Evolutionary conservation across 352 stramenopile genomes (phyloP), one percentile per base, ranked within the genome.

Genomic region (Detonula confervacea): DNA sequence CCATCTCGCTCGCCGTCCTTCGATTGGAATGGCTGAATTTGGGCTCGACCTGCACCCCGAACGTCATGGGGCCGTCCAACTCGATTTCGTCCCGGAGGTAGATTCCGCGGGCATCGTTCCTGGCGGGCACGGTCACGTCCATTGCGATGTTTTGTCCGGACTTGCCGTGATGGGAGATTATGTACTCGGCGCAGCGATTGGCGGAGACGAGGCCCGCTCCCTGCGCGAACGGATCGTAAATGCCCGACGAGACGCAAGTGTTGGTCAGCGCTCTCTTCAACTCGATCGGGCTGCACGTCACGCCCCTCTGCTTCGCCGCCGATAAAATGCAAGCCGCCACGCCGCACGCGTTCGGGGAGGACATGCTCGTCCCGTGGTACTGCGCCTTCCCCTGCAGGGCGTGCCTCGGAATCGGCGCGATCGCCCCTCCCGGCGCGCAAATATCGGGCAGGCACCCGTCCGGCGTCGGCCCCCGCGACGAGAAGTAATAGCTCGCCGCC

Each of bases 331-430:
- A 90, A 46, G 96, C 96, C 12, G 98, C 90, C 83, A 96, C 97
- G 42, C 97, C 97, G 20, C 93, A 93, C 30, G 92, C 96, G 87
- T 99, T 98, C 0, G 97, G 97, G 29, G 93, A 97, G 20, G 92
- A 94, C 97, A 99, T 99, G 67, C 93, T 98, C 29, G 97, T 99
- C 37, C 97, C 97, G 81, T 98, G 98, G 95, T 98, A 98, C 37
- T 98, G 92, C 83, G 96, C 91, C 77, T 96, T 97, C 78, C 97
- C 97, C 88, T 97, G 97, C 14, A 98, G 87, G 46, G 94, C 97
- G 94, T 95, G 98, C 77, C 97, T 97, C 3, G 96, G 96, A 37
- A 99, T 95, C 0, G 91, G 89, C 4, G 96, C 92, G 76, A 98
- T 98, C 8, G 97, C 97, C 57, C 95, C 96, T 5, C 97, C 97